Conservation (phyloP, 108 stramenopile genomes). For the Stephanodiscus triporus region DNA sequence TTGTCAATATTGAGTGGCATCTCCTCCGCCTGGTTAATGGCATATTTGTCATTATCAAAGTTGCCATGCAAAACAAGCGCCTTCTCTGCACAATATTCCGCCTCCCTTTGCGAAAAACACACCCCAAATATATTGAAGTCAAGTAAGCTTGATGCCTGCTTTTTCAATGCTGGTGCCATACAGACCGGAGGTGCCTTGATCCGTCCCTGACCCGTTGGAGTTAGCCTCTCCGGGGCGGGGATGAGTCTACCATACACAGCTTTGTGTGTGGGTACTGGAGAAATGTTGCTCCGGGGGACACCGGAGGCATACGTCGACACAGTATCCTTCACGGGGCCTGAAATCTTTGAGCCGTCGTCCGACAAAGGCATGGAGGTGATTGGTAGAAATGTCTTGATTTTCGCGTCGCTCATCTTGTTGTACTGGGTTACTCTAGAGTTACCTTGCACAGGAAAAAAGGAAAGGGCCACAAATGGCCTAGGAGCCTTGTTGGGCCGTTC, state of each 20-base stretch:
- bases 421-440: background rate
- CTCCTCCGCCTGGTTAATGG: conserved; percentile 1
- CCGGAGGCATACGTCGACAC: background rate
- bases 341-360: conserved; percentile 3
- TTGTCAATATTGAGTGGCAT: conserved; percentile 29
- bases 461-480: conserved; percentile 1
- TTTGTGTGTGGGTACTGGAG: conserved; percentile 21
- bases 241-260: conserved; percentile 10
- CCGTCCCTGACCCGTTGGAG: conserved; percentile 32
- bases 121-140: conserved; percentile 9
- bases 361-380: no score
- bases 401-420: conserved; percentile 14
- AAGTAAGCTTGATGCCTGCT: conserved; percentile 18
- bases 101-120: conserved; percentile 27
- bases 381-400: conserved; percentile 8
- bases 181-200: conserved; percentile 43
- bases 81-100: conserved; percentile 22
- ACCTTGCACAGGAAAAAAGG: background rate
- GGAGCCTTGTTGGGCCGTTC: conserved; percentile 3
- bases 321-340: background rate
- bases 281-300: background rate
- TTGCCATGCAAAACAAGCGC: conserved; percentile 9
- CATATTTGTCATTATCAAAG: background rate
- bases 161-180: conserved; percentile 12
- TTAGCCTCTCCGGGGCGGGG: conserved; percentile 25